These are phyloP conservation scores for Pichia kudriavzevii DNA, from an alignment of 1,139 yeast genomes.

Conservation along the genomic window DNA sequence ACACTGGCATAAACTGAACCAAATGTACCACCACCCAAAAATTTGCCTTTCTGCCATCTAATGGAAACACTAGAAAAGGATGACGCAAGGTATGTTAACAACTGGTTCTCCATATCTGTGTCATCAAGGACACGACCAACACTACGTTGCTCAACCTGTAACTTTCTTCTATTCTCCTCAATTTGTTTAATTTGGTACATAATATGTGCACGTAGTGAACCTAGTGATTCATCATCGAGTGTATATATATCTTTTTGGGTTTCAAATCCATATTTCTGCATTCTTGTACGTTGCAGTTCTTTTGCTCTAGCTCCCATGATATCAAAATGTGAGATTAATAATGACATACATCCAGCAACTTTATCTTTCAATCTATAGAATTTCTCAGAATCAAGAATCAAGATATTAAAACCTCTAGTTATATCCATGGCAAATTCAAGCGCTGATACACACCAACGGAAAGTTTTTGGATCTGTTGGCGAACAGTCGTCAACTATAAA, in stretches of 20 bases:
- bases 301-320: slow-evolving; percentile 97
- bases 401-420: slow-evolving; percentile 83
- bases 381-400: slow-evolving; percentile 72
- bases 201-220: slow-evolving; percentile 51
- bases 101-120: slow-evolving; percentile 79
- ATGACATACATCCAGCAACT: slow-evolving; percentile 92
- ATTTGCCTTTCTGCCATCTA: slow-evolving; percentile 95
- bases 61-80: slow-evolving; percentile 86
- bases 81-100: slow-evolving; percentile 78
- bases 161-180: slow-evolving; percentile 48
- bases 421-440: slow-evolving; percentile 94
- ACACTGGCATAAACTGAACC: slow-evolving; percentile 92
- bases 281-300: slow-evolving; percentile 47
- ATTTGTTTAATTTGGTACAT: slow-evolving; percentile 52
- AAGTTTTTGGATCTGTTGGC: slow-evolving; percentile 85
- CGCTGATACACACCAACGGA: slow-evolving; percentile 94
- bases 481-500: slow-evolving; percentile 92
- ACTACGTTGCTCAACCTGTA: slow-evolving; percentile 44
- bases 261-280: slow-evolving; percentile 42
- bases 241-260: slow-evolving; percentile 39
- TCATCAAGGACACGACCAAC: slow-evolving; percentile 90
- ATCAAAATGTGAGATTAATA: slow-evolving; percentile 90
- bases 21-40: slow-evolving; percentile 92
- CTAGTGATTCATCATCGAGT: slow-evolving; percentile 52
- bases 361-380: slow-evolving; percentile 66